phyloP scores from a whole-genome alignment of 495 filamentous ascomycete species.

The Sabuloglossum arenarium region DNA sequence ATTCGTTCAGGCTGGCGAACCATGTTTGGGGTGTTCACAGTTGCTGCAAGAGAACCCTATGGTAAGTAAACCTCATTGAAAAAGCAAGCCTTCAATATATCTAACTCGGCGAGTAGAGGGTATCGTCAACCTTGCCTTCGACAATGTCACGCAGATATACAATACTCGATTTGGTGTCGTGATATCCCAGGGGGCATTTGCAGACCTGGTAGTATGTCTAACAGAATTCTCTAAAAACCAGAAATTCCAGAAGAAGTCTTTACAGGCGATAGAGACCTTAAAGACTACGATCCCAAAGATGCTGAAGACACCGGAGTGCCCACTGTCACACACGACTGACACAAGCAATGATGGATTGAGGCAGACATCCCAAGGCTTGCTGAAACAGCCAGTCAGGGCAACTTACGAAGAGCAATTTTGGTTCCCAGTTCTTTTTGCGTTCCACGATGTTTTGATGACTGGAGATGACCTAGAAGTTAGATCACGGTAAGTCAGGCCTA shows the following conservation, averaged over 20 bases:
- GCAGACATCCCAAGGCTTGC: constrained; percentile 17
- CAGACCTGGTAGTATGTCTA: constrained; percentile 85
- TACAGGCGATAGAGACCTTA: constrained; percentile 88
- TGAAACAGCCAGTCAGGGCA: constrained; percentile 31
- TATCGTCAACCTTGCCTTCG: constrained; percentile 90
- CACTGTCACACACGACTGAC: constrained; percentile 40
- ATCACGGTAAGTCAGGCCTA: constrained; percentile 29
- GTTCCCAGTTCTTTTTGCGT: constrained; percentile 94
- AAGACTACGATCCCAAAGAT: constrained; percentile 83
- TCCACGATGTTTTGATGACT: constrained; percentile 98
- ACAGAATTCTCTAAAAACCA: constrained; percentile 98
- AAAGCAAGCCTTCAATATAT: constrained; percentile 11
- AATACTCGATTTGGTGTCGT: constrained; percentile 92
- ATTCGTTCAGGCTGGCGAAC: constrained; percentile 96
- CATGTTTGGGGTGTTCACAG: constrained; percentile 97
- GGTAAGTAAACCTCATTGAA: constrained; percentile 21
- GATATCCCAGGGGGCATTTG: constrained; percentile 89
- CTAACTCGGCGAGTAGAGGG: constrained; percentile 31
- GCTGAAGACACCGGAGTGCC: constrained; percentile 90
- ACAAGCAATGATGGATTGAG: constrained; percentile 9
- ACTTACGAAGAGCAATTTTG: constrained; percentile 93
- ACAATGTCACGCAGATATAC: constrained; percentile 95
- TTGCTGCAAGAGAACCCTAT: constrained; percentile 80
- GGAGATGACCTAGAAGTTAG: constrained; percentile 96
- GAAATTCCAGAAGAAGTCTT: constrained; percentile 90